Percentiles rank a stretch among this genome's conserved stretches.
These are phyloP conservation scores for Leptographium radiaticola DNA, from an alignment of 2,329 filamentous ascomycete species.

Conservation along the genomic window DNA sequence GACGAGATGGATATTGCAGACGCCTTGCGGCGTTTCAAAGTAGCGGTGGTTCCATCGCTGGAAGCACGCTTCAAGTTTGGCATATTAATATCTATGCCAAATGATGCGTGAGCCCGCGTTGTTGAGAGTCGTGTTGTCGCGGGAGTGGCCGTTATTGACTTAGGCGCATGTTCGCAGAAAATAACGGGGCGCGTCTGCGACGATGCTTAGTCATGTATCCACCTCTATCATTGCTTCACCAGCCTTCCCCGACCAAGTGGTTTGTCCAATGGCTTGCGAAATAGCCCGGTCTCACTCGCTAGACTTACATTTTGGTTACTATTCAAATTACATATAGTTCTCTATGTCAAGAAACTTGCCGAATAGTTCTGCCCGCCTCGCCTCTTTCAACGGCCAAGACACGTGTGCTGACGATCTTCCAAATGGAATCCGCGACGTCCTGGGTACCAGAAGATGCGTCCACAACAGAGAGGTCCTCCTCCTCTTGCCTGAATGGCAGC, in stretches of 20 bases:
- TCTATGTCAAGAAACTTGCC: slow-evolving; percentile 24
- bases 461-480: slow-evolving; percentile 39
- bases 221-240: neutral
- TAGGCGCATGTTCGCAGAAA: too few species aligned
- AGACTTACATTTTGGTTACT: too few species aligned
- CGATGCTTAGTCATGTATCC: neutral
- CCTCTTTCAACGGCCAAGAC: slow-evolving; percentile 37
- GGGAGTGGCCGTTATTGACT: neutral
- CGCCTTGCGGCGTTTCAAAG: slow-evolving; percentile 57
- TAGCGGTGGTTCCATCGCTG: slow-evolving; percentile 34
- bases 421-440: slow-evolving; percentile 43
- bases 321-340: too few species aligned
- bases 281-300: too few species aligned
- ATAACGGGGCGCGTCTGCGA: too few species aligned
- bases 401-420: slow-evolving; percentile 33
- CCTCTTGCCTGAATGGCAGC: slow-evolving; percentile 31
- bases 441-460: slow-evolving; percentile 41
- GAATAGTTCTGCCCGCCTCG: slow-evolving; percentile 31
- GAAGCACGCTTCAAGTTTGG: slow-evolving; percentile 48
- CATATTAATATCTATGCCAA: slow-evolving; percentile 44
- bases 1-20: slow-evolving; percentile 47
- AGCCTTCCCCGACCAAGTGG: neutral
- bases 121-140: neutral
- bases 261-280: too few species aligned
- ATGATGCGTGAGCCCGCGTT: slow-evolving; percentile 12